phyloP scores from a whole-genome alignment of 73 alveolate genomes.

The Blepharisma japonicum region DNA sequence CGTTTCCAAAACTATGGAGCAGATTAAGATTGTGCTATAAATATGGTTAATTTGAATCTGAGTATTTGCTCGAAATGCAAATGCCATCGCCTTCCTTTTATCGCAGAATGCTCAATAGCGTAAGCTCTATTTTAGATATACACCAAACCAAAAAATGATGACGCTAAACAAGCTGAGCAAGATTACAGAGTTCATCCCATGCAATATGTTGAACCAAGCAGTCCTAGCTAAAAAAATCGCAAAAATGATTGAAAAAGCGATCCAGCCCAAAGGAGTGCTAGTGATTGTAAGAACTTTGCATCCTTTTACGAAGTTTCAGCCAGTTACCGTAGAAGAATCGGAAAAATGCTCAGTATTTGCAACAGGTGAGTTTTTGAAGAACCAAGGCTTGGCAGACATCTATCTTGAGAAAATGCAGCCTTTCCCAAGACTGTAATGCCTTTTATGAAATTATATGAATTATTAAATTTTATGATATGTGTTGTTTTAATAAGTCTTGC shows the following conservation, averaged over 20 bases:
- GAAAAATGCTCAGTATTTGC: not conserved
- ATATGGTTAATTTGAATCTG: not conserved
- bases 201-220: slow-evolving; percentile 31
- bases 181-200: slow-evolving; percentile 25
- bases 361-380: not conserved
- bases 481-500: too few species aligned
- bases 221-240: slow-evolving; percentile 31
- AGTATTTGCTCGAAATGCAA: slow-evolving; percentile 31
- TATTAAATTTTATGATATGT: too few species aligned
- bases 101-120: slow-evolving; percentile 34
- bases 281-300: slow-evolving; percentile 13
- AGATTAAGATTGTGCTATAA: too few species aligned
- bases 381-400: not conserved
- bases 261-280: slow-evolving; percentile 34
- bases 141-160: slow-evolving; percentile 28
- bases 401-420: too few species aligned
- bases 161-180: slow-evolving; percentile 34
- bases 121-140: not conserved
- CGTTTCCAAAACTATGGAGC: too few species aligned
- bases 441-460: too few species aligned
- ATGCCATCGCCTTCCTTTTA: slow-evolving; percentile 37
- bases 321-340: not conserved
- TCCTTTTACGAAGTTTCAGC: not conserved
- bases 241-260: slow-evolving; percentile 26
- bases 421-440: too few species aligned